Percentiles rank a stretch among this genome's conserved stretches.
Evolutionary conservation across 345 rosid genomes (phyloP).

Genomic region (Combretum micranthum): DNA sequence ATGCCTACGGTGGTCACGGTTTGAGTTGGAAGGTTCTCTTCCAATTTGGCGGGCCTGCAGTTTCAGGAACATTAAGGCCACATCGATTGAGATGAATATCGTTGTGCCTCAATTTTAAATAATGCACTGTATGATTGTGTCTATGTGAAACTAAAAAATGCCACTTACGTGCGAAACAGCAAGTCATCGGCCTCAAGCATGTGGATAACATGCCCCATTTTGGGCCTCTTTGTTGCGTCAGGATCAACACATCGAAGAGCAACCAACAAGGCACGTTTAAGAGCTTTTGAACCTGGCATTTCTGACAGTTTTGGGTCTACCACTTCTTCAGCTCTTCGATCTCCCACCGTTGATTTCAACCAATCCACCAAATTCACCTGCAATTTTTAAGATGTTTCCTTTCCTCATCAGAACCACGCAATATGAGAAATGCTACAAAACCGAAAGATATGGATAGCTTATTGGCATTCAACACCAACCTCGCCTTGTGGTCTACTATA

Average conservation of each 20-base stretch:
- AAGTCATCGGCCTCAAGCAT: constrained; percentile 98
- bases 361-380: constrained; percentile 95
- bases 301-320: constrained; percentile 81
- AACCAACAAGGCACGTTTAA: constrained; percentile 73
- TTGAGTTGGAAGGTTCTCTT: constrained; percentile 31
- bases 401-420: constrained; percentile 8
- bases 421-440: not conserved
- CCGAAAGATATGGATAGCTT: not conserved
- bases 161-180: constrained; percentile 59
- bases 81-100: not conserved
- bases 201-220: constrained; percentile 95
- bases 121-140: not conserved
- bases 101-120: not conserved
- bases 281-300: constrained; percentile 83
- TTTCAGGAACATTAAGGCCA: not conserved
- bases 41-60: constrained; percentile 38
- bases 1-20: constrained; percentile 15
- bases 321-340: constrained; percentile 80
- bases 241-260: constrained; percentile 95
- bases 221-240: constrained; percentile 89
- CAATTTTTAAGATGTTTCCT: constrained; percentile 11
- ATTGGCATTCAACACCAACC: constrained; percentile 32
- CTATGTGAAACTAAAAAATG: not conserved
- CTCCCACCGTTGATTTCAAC: constrained; percentile 84
- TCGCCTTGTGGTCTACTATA: constrained; percentile 82